Evolutionary conservation across 768 basidiomycete species (phyloP).

Genomic region (Auriscalpium microsporum): DNA sequence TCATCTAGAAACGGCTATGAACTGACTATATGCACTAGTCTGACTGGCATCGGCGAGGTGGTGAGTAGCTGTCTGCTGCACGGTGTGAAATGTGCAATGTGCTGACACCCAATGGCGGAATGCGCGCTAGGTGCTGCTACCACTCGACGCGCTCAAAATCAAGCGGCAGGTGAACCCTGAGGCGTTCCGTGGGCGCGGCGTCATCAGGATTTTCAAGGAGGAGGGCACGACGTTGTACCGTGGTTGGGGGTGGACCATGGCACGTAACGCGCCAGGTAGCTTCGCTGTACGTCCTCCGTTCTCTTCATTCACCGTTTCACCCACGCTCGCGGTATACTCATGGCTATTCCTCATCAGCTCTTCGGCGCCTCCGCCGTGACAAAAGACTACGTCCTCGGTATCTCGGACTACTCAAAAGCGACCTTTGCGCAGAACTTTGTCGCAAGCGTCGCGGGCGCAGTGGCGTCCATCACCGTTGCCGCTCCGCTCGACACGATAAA

Average conservation of each 20-base stretch:
- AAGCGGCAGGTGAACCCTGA: constrained; percentile 98
- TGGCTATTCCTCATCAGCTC: constrained; percentile 42
- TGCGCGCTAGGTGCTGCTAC: constrained; percentile 69
- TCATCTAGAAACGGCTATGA: background rate
- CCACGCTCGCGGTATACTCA: background rate
- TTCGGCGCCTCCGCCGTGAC: constrained; percentile 94
- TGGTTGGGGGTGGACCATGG: constrained; percentile 99
- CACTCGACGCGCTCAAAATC: constrained; percentile 95
- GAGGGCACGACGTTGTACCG: constrained; percentile 90
- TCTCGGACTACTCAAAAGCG: constrained; percentile 87
- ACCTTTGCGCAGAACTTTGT: constrained; percentile 98
- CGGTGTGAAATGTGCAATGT: too few species aligned
- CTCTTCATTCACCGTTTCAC: background rate
- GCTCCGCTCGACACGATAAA: constrained; percentile 95
- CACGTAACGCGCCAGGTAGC: constrained; percentile 90
- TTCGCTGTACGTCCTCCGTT: constrained; percentile 65
- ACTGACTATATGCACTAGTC: constrained; percentile 22
- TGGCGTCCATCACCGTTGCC: constrained; percentile 91
- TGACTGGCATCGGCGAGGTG: constrained; percentile 89
- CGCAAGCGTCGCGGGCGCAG: constrained; percentile 88
- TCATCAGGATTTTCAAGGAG: constrained; percentile 82
- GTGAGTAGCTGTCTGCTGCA: constrained; percentile 31
- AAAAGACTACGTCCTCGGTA: constrained; percentile 87
- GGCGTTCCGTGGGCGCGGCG: constrained; percentile 90
- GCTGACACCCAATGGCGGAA: too few species aligned